A percentile compares a stretch with the other conserved stretches of the same genome.
These are phyloP conservation scores for Saccharomycopsis javanensis DNA, from an alignment of 805 yeast genomes.

Conservation along the genomic window DNA sequence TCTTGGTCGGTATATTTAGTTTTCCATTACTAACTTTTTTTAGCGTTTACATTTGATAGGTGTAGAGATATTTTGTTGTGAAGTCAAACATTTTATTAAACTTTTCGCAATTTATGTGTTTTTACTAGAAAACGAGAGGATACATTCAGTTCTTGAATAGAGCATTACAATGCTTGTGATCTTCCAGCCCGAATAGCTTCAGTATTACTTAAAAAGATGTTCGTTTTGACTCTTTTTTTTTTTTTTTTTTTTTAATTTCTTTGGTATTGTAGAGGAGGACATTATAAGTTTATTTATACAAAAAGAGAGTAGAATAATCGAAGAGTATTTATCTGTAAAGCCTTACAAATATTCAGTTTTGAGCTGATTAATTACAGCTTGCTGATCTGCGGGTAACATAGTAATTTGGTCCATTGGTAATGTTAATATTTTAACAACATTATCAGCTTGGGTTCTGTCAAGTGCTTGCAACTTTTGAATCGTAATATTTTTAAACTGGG, in stretches of 20 bases:
- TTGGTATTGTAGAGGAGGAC: too few species aligned
- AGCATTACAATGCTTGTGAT: too few species aligned
- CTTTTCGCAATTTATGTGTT: too few species aligned
- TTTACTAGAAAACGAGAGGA: too few species aligned
- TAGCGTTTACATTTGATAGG: too few species aligned
- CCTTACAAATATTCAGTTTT: constrained; percentile 11
- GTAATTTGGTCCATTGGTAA: constrained; percentile 6
- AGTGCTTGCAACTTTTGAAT: constrained; percentile 5
- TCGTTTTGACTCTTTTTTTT: background rate
- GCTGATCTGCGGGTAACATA: constrained; percentile 13
- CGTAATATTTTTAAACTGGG: constrained; percentile 5
- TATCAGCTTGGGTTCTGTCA: constrained; percentile 15
- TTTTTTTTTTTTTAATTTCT: background rate
- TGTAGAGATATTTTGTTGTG: too few species aligned
- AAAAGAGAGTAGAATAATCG: background rate
- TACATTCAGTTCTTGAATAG: too few species aligned
- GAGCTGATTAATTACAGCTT: constrained; percentile 11
- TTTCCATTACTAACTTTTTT: too few species aligned
- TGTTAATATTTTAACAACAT: constrained; percentile 13
- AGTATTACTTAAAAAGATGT: too few species aligned
- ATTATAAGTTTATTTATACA: background rate
- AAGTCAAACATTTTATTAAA: too few species aligned
- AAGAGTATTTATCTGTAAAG: background rate
- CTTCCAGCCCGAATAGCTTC: too few species aligned
- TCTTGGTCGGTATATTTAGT: too few species aligned